Conservation (phyloP, 257 asterid genomes). For the Cruciata laevipes region DNA sequence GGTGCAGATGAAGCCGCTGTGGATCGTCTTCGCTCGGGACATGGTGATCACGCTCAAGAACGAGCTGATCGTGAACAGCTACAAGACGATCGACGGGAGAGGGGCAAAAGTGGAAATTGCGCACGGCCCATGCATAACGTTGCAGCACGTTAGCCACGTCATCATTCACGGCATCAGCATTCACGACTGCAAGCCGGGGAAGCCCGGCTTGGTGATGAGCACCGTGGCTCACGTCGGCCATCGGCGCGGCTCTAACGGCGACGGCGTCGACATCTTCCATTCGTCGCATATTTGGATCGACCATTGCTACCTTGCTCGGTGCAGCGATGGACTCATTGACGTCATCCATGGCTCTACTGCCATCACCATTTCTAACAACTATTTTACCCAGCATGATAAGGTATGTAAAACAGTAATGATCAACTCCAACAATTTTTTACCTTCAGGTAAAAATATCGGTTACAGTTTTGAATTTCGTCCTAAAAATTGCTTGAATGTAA, state of each 20-base stretch:
- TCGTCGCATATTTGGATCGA: constrained; percentile 72
- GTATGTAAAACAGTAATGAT: constrained; percentile 21
- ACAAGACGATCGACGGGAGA: constrained; percentile 87
- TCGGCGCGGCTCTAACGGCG: constrained; percentile 68
- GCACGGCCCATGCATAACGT: constrained; percentile 75
- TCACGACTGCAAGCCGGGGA: constrained; percentile 75
- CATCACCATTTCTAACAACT: constrained; percentile 78
- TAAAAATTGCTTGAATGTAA: too few species aligned
- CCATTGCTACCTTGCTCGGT: constrained; percentile 61
- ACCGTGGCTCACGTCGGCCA: constrained; percentile 49
- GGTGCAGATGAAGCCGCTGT: constrained; percentile 52
- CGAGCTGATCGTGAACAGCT: constrained; percentile 64
- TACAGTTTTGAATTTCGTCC: too few species aligned
- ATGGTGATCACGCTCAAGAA: constrained; percentile 59
- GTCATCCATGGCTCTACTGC: constrained; percentile 73
- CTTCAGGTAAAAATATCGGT: too few species aligned
- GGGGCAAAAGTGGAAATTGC: constrained; percentile 81
- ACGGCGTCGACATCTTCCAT: constrained; percentile 51
- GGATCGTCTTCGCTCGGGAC: constrained; percentile 54
- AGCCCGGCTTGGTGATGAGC: constrained; percentile 43
- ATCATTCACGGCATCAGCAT: constrained; percentile 70
- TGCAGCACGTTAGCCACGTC: constrained; percentile 46
- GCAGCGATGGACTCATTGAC: constrained; percentile 67
- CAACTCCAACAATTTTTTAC: too few species aligned
- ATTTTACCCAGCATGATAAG: constrained; percentile 75